A percentile compares a stretch with the other conserved stretches of the same genome.
Conservation (phyloP, 129 eudicot genomes). For the Heracleum sosnowskyi region DNA sequence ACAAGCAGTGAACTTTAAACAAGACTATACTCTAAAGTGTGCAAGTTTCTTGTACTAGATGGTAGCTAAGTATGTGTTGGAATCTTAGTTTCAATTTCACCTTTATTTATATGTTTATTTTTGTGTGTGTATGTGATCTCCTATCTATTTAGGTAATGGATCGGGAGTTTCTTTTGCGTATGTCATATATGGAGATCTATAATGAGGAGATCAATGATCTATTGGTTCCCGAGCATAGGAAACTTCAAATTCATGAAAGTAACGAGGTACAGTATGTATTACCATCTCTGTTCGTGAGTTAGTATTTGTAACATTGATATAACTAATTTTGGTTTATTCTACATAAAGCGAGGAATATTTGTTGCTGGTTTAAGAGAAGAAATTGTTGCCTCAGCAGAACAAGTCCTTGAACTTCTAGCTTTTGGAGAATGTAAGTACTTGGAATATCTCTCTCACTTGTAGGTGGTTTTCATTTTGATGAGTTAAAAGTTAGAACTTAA, state of each 20-base stretch:
- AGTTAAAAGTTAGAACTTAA: neutral
- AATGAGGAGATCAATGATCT: constrained; percentile 96
- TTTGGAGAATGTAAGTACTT: constrained; percentile 78
- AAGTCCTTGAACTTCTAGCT: constrained; percentile 80
- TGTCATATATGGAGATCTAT: constrained; percentile 98
- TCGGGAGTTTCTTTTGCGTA: constrained; percentile 86
- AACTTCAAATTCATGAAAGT: constrained; percentile 88
- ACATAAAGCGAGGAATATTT: constrained; percentile 76
- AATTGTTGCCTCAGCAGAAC: constrained; percentile 84
- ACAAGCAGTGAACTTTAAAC: neutral
- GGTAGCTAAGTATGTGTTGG: neutral
- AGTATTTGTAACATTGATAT: neutral
- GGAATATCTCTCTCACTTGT: neutral
- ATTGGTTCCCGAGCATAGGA: constrained; percentile 87
- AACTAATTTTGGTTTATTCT: neutral
- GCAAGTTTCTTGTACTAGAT: neutral
- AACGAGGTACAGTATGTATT: constrained; percentile 49
- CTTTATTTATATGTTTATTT: neutral
- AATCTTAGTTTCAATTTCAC: neutral
- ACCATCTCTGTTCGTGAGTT: neutral
- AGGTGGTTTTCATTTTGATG: neutral
- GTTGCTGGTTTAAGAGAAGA: constrained; percentile 97
- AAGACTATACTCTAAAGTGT: neutral
- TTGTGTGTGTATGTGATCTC: neutral
- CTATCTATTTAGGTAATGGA: constrained; percentile 39